phyloP scores from a whole-genome alignment of 2,329 filamentous ascomycete species.

The Coniella lustricola region DNA sequence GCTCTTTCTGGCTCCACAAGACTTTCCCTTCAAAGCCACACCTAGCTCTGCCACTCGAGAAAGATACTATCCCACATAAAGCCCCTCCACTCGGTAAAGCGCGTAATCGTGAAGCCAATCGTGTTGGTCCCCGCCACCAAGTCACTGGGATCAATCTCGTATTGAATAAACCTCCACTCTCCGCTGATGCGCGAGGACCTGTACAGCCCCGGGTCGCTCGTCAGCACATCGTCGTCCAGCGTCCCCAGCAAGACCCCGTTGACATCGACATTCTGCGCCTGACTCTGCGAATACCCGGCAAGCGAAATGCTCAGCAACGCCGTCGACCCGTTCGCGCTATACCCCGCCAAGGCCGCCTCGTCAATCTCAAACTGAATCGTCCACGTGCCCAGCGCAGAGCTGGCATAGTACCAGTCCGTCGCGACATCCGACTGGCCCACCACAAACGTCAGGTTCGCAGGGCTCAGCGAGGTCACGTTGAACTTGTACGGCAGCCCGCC shows the following conservation, averaged over 20 bases:
- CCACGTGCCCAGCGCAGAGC: constrained; percentile 32
- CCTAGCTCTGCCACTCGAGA: constrained; percentile 21
- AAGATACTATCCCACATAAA: constrained; percentile 25
- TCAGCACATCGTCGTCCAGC: constrained; percentile 29
- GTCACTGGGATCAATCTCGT: constrained; percentile 19
- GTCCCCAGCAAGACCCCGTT: constrained; percentile 34
- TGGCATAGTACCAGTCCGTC: constrained; percentile 43
- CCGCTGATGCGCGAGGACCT: constrained; percentile 38
- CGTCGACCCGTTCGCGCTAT: constrained; percentile 18
- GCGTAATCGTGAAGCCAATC: constrained; percentile 21
- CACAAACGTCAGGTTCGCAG: constrained; percentile 37
- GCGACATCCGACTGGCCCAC: constrained; percentile 28
- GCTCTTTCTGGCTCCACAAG: too few relatives aligned
- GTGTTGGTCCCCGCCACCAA: constrained; percentile 21
- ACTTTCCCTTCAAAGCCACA: too few relatives aligned
- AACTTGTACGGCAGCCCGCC: constrained; percentile 38
- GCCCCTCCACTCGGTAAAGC: constrained; percentile 23
- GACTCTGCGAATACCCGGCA: constrained; percentile 37
- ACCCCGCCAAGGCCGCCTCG: constrained; percentile 1
- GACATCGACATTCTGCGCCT: constrained; percentile 39
- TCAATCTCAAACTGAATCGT: constrained; percentile 25
- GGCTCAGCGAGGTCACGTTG: constrained; percentile 35
- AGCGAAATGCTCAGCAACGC: constrained; percentile 35
- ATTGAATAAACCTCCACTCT: constrained; percentile 41
- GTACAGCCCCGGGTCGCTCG: constrained; percentile 39